Percentiles rank a stretch among this genome's conserved stretches.
Conservation (phyloP, 345 rosid species). For the Microthlaspi erraticum region DNA sequence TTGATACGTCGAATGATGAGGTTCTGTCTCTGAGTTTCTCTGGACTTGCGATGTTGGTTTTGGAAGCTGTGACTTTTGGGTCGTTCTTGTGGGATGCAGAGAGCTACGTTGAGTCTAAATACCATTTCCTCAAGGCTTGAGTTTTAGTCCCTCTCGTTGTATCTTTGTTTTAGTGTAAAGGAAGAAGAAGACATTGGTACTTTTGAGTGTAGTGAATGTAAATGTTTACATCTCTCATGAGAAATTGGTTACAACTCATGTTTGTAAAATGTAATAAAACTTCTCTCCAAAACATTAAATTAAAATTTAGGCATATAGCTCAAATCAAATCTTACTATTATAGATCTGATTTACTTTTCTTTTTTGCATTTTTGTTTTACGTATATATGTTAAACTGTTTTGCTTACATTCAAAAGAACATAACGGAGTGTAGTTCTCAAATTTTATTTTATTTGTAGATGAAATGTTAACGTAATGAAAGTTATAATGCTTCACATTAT, state of each 20-base stretch:
- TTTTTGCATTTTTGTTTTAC: too few species aligned
- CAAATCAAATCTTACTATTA: background rate
- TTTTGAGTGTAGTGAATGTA: conserved; percentile 33
- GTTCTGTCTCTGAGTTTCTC: conserved; percentile 60
- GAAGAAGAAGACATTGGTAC: conserved; percentile 23
- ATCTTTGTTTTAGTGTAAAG: conserved; percentile 34
- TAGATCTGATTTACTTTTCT: too few species aligned
- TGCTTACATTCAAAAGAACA: too few species aligned
- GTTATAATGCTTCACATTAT: too few species aligned
- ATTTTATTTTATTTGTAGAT: too few species aligned
- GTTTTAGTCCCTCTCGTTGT: conserved; percentile 5
- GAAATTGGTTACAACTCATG: conserved; percentile 17
- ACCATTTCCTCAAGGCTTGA: conserved; percentile 68
- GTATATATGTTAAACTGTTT: too few species aligned
- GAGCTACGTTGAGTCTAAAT: conserved; percentile 79
- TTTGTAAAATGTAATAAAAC: conserved; percentile 9
- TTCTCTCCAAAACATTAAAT: conserved; percentile 12
- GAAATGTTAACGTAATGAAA: too few species aligned
- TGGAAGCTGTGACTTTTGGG: conserved; percentile 93
- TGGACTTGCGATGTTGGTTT: conserved; percentile 79
- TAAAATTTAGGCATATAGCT: background rate
- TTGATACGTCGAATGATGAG: conserved; percentile 69
- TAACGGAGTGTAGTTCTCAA: too few species aligned
- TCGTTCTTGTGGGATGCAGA: conserved; percentile 95
- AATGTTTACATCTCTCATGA: conserved; percentile 34